Evolutionary conservation across 163 green algal species (phyloP).

Genomic region (Chlamydomonas reinhardtii): DNA sequence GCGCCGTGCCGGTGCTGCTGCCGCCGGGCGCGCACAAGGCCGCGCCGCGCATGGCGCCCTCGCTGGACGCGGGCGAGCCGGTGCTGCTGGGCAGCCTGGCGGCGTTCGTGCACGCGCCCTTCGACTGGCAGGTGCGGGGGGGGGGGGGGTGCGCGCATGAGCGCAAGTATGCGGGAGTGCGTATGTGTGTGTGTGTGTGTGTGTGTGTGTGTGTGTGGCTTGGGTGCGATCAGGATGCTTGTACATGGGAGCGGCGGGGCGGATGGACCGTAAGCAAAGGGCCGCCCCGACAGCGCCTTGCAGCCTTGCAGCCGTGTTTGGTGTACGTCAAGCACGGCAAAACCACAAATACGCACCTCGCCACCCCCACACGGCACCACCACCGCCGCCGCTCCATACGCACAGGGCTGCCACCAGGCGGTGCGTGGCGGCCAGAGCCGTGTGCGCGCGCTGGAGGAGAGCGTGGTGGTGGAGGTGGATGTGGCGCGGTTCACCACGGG

Average conservation of each 20-base stretch:
- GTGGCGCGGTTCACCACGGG: conserved; percentile 47
- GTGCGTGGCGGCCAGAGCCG: conserved; percentile 10
- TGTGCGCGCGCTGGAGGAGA: conserved; percentile 52
- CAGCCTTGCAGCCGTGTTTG: too few relatives aligned
- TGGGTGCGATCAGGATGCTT: too few relatives aligned
- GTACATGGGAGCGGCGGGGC: too few relatives aligned
- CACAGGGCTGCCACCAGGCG: background rate
- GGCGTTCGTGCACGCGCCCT: conserved; percentile 37
- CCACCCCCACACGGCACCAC: too few relatives aligned
- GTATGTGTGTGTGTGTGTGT: background rate
- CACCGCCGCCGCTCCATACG: too few relatives aligned
- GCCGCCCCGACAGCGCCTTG: too few relatives aligned
- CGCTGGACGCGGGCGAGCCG: conserved; percentile 27
- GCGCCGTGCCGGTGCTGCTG: conserved; percentile 63
- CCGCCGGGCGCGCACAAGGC: conserved; percentile 51
- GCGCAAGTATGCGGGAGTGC: background rate
- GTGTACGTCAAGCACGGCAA: too few relatives aligned
- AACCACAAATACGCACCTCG: too few relatives aligned
- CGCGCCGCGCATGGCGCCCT: conserved; percentile 58
- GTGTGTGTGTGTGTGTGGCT: background rate
- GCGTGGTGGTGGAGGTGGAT: conserved; percentile 60
- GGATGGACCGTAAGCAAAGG: too few relatives aligned
- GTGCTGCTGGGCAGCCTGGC: conserved; percentile 62
- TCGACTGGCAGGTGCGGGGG: conserved; percentile 54
- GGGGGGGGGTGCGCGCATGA: too few relatives aligned